These are phyloP conservation scores for Phaeoacremonium minimum DNA, from an alignment of 2,329 filamentous ascomycete genomes.

Conservation along the genomic window DNA sequence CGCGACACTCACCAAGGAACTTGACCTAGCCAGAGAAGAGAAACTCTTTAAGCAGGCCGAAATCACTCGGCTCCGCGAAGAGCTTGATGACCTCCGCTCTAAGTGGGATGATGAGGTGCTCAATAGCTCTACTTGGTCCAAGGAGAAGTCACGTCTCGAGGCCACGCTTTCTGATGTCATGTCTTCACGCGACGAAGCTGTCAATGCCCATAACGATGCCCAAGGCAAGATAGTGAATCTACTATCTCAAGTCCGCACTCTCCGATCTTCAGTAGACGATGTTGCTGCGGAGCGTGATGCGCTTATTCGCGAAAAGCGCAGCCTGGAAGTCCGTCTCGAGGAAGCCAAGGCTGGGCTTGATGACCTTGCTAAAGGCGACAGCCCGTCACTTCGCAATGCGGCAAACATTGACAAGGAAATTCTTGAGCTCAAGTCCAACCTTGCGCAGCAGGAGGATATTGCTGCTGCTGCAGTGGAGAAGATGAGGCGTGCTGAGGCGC, in stretches of 20 bases:
- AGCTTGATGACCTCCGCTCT: constrained; percentile 87
- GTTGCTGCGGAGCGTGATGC: constrained; percentile 79
- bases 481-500: constrained; percentile 89
- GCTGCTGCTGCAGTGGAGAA: constrained; percentile 89
- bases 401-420: constrained; percentile 86
- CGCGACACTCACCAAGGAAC: constrained; percentile 81
- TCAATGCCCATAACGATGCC: constrained; percentile 88
- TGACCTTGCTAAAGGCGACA: constrained; percentile 80
- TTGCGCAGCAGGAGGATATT: constrained; percentile 92
- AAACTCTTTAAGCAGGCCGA: constrained; percentile 81
- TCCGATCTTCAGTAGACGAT: constrained; percentile 83
- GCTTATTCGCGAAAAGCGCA: constrained; percentile 83
- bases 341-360: constrained; percentile 88
- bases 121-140: constrained; percentile 97
- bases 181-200: constrained; percentile 89
- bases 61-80: constrained; percentile 84
- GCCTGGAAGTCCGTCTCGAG: constrained; percentile 75
- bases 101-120: constrained; percentile 99
- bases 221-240: constrained; percentile 90
- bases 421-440: constrained; percentile 78
- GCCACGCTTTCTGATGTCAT: constrained; percentile 84
- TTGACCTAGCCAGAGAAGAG: constrained; percentile 90
- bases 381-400: constrained; percentile 82
- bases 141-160: constrained; percentile 91
- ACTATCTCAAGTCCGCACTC: constrained; percentile 79